Conservation (phyloP, 148 eudicot genomes). For the Vaccinium vitisidaea region DNA sequence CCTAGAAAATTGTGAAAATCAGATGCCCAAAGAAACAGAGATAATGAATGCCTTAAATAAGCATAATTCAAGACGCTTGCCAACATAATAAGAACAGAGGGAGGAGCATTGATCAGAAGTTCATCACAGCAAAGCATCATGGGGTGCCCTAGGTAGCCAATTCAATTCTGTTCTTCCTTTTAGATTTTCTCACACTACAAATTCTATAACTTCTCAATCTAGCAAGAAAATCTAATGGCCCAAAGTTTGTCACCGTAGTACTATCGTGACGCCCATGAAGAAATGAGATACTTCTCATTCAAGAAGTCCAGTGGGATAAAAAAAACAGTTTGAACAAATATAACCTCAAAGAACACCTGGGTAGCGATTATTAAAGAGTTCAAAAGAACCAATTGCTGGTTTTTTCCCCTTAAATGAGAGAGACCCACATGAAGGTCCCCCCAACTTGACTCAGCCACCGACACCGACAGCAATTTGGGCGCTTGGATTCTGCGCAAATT, state of each 20-base stretch:
- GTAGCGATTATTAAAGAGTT: not conserved
- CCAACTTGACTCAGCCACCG: too few relatives aligned
- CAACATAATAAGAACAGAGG: slow-evolving; percentile 9
- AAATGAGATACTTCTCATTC: not conserved
- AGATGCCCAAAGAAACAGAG: slow-evolving; percentile 7
- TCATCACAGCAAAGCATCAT: slow-evolving; percentile 3
- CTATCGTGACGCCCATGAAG: not conserved
- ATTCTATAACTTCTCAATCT: not conserved
- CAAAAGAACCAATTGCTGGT: not conserved
- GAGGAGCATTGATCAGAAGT: not conserved
- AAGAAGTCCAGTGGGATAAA: not conserved
- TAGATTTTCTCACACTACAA: not conserved
- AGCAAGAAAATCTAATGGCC: not conserved
- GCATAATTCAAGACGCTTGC: slow-evolving; percentile 11
- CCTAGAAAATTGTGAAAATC: not conserved
- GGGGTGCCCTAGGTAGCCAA: not conserved
- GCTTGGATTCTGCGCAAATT: too few relatives aligned
- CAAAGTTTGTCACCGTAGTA: not conserved
- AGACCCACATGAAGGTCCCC: too few relatives aligned
- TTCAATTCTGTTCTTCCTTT: not conserved
- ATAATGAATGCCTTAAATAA: slow-evolving; percentile 11
- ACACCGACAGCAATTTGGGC: too few relatives aligned
- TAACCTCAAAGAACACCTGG: not conserved
- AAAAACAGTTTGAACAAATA: not conserved
- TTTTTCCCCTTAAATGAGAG: too few relatives aligned